Percentiles rank a stretch among this genome's conserved stretches.
phyloP scores from a whole-genome alignment of 257 asterid species.

The Solanum chiquidenum region DNA sequence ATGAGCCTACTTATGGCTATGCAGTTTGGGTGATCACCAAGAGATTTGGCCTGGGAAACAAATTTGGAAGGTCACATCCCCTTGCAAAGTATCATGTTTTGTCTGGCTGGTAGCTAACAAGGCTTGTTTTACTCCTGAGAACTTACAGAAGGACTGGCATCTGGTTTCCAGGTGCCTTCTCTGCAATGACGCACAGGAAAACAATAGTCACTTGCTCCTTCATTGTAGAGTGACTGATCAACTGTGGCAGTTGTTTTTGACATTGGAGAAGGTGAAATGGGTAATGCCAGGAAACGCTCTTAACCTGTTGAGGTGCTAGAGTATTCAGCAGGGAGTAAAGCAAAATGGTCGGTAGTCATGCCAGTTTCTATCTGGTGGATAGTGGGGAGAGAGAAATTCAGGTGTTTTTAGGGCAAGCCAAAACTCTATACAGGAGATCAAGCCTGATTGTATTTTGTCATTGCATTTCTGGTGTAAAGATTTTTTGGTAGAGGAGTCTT shows the following conservation, averaged over 20 bases:
- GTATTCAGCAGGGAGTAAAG: neutral
- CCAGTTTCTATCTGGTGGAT: neutral
- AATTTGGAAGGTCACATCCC: neutral
- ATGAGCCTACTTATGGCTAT: neutral
- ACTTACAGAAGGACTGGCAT: neutral
- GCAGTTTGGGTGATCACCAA: neutral
- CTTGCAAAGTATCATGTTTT: neutral
- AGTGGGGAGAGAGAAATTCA: neutral
- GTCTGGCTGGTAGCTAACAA: neutral
- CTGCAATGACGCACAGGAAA: neutral
- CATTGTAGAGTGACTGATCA: neutral
- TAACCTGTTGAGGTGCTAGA: neutral
- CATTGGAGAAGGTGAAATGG: neutral
- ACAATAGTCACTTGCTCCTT: neutral
- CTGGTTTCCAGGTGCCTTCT: neutral
- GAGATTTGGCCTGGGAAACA: neutral
- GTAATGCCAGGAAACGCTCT: neutral
- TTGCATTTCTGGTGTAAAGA: neutral
- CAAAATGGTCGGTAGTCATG: neutral
- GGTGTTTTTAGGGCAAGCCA: neutral
- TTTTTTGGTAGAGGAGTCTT: neutral
- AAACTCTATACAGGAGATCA: neutral
- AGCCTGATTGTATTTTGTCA: neutral
- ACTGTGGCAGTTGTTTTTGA: neutral
- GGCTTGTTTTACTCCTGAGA: neutral